phyloP scores from a whole-genome alignment of 306 rosid genomes.

The Malus sieversii region DNA sequence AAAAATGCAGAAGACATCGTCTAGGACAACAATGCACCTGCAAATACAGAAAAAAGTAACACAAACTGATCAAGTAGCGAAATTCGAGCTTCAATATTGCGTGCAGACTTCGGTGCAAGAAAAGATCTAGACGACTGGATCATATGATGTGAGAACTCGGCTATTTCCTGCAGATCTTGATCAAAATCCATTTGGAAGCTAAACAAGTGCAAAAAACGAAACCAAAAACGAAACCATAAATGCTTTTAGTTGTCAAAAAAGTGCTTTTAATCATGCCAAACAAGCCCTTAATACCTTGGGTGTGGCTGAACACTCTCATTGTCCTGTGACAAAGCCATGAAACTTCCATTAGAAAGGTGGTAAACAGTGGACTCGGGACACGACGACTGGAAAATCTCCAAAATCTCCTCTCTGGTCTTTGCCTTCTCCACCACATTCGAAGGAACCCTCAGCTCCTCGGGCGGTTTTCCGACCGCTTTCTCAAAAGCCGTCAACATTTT shows the following conservation, averaged over 20 bases:
- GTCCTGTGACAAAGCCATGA: slow-evolving; percentile 38
- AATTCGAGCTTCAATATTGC: background rate
- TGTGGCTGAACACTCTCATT: slow-evolving; percentile 21
- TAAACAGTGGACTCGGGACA: slow-evolving; percentile 29
- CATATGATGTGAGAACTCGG: too few relatives aligned
- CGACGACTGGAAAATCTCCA: slow-evolving; percentile 18
- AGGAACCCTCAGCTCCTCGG: slow-evolving; percentile 45
- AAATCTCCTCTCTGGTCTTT: slow-evolving; percentile 31
- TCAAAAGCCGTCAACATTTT: slow-evolving; percentile 48
- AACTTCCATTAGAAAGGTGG: slow-evolving; percentile 40
- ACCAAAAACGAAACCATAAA: too few relatives aligned
- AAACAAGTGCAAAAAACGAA: too few relatives aligned
- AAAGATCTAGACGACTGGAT: background rate
- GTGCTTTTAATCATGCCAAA: too few relatives aligned
- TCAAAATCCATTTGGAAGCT: too few relatives aligned
- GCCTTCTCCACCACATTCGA: slow-evolving; percentile 17
- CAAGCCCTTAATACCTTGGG: slow-evolving; percentile 35
- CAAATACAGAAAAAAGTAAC: background rate
- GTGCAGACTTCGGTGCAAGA: background rate
- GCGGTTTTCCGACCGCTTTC: slow-evolving; percentile 44
- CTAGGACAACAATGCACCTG: slow-evolving; percentile 40
- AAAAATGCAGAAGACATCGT: slow-evolving; percentile 50
- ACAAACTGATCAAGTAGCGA: background rate
- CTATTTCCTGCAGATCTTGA: too few relatives aligned
- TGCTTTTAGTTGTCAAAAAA: too few relatives aligned